A percentile compares a stretch with the other conserved stretches of the same genome.
phyloP scores from a whole-genome alignment of 441 rosid species.

The Flueggea neowawraea region DNA sequence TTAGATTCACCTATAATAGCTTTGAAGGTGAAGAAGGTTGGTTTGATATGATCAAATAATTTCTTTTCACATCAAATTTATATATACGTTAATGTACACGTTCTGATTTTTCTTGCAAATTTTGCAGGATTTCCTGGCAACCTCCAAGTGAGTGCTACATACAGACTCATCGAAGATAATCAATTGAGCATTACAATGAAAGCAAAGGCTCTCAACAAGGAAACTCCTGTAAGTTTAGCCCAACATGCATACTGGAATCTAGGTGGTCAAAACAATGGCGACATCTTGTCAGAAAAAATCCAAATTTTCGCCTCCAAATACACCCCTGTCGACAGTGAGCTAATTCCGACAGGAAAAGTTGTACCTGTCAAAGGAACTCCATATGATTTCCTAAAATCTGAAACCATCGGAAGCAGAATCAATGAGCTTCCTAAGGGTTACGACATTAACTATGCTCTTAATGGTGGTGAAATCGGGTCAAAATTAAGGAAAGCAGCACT shows the following conservation, averaged over 20 bases:
- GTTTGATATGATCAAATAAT: no score
- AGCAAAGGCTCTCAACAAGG: slow-evolving; percentile 9
- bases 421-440: not conserved
- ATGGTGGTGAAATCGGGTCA: not conserved
- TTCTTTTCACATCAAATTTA: not conserved
- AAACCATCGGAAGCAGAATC: not conserved
- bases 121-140: slow-evolving; percentile 8
- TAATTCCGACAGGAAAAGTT: slow-evolving; percentile 9
- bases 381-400: slow-evolving; percentile 4
- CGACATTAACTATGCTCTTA: slow-evolving; percentile 4
- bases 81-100: not conserved
- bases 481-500: slow-evolving; percentile 2
- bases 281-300: slow-evolving; percentile 4
- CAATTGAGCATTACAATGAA: slow-evolving; percentile 7
- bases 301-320: slow-evolving; percentile 3
- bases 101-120: not conserved
- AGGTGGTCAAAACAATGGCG: slow-evolving; percentile 5
- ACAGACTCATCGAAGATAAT: slow-evolving; percentile 2
- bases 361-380: slow-evolving; percentile 3
- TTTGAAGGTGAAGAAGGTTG: slow-evolving; percentile 78
- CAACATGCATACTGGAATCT: slow-evolving; percentile 11
- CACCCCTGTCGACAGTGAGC: slow-evolving; percentile 8
- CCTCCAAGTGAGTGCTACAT: not conserved
- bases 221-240: slow-evolving; percentile 9
- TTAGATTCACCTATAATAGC: slow-evolving; percentile 60